Conservation (phyloP, 768 basidiomycete species). For the Pleurotus pulmonarius region DNA sequence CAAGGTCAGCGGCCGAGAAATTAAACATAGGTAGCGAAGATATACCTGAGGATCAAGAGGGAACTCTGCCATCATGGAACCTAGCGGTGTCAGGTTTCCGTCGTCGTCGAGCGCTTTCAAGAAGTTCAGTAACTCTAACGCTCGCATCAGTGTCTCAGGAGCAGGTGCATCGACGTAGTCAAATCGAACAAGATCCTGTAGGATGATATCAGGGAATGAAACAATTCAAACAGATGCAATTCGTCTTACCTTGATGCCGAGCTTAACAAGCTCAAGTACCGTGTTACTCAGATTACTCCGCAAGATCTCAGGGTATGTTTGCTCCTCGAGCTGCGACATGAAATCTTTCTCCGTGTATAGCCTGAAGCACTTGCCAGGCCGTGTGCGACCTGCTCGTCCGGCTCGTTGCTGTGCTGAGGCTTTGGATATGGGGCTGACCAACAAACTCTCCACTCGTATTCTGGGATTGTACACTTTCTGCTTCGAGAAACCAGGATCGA, state of each 20-base stretch:
- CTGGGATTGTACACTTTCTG: constrained; percentile 98
- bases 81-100: constrained; percentile 83
- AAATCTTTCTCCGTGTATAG: constrained; percentile 98
- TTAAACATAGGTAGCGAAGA: neutral
- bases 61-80: constrained; percentile 95
- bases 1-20: neutral
- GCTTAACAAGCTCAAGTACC: constrained; percentile 89
- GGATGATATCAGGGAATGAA: neutral
- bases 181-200: constrained; percentile 77
- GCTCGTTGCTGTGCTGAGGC: constrained; percentile 95
- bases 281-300: constrained; percentile 91
- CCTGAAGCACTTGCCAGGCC: constrained; percentile 96
- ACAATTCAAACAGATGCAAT: neutral
- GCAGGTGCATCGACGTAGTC: constrained; percentile 93
- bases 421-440: constrained; percentile 95
- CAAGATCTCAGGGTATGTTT: constrained; percentile 95
- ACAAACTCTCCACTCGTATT: constrained; percentile 89
- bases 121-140: constrained; percentile 90
- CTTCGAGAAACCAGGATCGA: constrained; percentile 96
- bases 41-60: constrained; percentile 94
- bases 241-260: constrained; percentile 73
- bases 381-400: constrained; percentile 92
- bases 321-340: constrained; percentile 92
- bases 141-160: constrained; percentile 95
- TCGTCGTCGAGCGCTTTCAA: constrained; percentile 92